Base-by-base conservation (phyloP, 495 filamentous ascomycete species). In the Aspergillus egyptiacus region DNA sequence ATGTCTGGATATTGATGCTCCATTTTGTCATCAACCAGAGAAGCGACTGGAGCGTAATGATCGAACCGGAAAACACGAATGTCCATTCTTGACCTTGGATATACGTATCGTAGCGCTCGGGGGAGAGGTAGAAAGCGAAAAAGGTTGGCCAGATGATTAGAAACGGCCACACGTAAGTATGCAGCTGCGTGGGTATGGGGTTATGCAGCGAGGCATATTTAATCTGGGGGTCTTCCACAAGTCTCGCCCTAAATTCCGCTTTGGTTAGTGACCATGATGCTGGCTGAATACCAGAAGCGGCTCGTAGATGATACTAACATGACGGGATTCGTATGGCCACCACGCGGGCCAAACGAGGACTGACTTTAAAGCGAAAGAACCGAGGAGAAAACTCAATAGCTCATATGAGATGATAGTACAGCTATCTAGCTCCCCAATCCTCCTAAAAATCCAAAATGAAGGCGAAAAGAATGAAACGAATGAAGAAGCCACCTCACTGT, bases 11-110 rank as follows among this genome's bases (percentile, higher is more conserved):
- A 59, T 89, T 81, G 63, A 99, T 89, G 63, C 85, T 96, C 93
- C 93, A 99, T 71, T 96, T 85, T 19, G 93, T 97, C 71, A 85
- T 91, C 49, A 99, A 76, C 94, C 94, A 99, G 38, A 87, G 72
- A 50, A 99, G 77, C 50, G 86, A 81, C 74, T 99, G 93, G 38
- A 81, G 55, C 10, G 91, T 96, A 62, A 95, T 76, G 60, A 97
- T 95, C 24, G 81, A 76, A 52, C 86, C 91, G 50, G 84, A 75
- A 78, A 83, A 99, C 43, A 97, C 88, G 65, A 95, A 95, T 7
- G 94, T 97, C 93, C 93, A 99, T 72, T 99, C 93, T 55, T 82
- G 80, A 18, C 82, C 84, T 45, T 84, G 75, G 50, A 99, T 91
- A 69, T 97, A 83, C 56, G 82, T 86, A 40, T 93, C 83, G 69